Base-by-base conservation (phyloP, 805 yeast genomes). In the Ogataea pignaliae region DNA sequence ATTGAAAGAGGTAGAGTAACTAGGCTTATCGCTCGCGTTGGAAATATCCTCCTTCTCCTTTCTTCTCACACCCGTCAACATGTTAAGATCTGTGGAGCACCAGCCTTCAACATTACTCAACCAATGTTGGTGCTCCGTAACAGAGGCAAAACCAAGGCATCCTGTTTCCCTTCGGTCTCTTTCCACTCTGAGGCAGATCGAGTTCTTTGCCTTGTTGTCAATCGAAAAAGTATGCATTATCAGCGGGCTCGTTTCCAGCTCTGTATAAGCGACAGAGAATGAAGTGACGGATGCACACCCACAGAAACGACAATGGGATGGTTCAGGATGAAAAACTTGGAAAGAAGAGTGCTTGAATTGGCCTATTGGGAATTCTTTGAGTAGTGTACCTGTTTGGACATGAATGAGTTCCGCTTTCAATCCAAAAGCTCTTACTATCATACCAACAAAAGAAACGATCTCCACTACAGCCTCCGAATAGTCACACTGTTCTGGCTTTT, bases 121-220 rank as follows among this genome's bases (percentile, higher is more conserved):
- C 79, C 87, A 82, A 60, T 80, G 78, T 45, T 78, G 83, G 40
- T 78, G 79, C 56, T 88, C 95, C 15, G 75, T 70, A 8, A 80
- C 88, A 1, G 84, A 78, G 42, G 81, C 87, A 59, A 88, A 85
- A 26, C 96, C 96, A 34, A 85, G 71, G 65, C 97, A 88, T 68
- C 96, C 78, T 33, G 87, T 86, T 65, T 88, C 97, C 55, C 95
- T 76, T 2, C 91, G 88, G 64, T 88, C 97, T 75, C 97, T 83
- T 64, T 88, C 97, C 34, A 86, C 95, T 63, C 96, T 78, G 43
- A 88, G 65, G 62, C 97, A 88, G 34, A 88, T 88, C 52, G 78
- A 83, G 44, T 79, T 84, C 56, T 85, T 85, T 10, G 95, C 88
- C 45, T 82, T 72, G 57, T 84, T 85, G 47, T 82, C 86, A 37